Conservation (phyloP, 2,329 filamentous ascomycete species). For the Ilyonectria destructans region DNA sequence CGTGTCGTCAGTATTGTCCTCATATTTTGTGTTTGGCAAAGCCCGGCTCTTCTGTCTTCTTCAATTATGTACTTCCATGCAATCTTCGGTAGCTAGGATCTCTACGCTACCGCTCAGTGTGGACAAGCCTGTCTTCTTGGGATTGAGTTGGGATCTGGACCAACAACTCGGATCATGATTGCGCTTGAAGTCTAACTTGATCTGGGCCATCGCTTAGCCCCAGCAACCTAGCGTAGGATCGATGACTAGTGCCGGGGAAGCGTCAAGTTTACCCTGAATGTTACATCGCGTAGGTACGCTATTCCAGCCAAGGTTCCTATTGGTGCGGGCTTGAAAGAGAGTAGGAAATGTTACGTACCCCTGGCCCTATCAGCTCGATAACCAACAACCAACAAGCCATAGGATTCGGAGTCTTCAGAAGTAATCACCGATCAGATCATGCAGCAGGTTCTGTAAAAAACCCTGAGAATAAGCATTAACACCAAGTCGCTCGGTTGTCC, state of each 20-base stretch:
- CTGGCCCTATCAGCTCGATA: constrained; percentile 1
- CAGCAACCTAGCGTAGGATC: not conserved
- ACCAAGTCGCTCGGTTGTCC: not conserved
- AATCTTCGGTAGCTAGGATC: not conserved
- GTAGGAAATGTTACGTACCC: not conserved
- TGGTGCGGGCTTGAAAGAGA: not conserved
- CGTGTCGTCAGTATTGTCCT: not conserved
- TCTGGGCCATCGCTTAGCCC: constrained; percentile 10
- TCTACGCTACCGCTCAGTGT: not conserved
- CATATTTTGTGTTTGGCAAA: not conserved
- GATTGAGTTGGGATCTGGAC: constrained; percentile 5
- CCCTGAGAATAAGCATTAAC: not conserved
- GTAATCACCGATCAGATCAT: constrained; percentile 18
- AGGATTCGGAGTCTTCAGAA: constrained; percentile 2
- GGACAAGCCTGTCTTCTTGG: constrained; percentile 4
- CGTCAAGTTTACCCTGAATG: constrained; percentile 12
- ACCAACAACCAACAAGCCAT: not conserved
- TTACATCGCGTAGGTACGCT: constrained; percentile 7
- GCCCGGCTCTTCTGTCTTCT: not conserved
- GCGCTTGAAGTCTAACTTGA: constrained; percentile 13
- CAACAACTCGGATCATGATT: constrained; percentile 8
- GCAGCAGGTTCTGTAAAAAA: not conserved
- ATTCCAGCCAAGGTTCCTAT: not conserved
- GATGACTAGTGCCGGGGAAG: constrained; percentile 16
- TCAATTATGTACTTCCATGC: not conserved